A percentile compares a stretch with the other conserved stretches of the same genome.
phyloP scores from a whole-genome alignment of 2,329 filamentous ascomycete species.

The Diplodia corticola region DNA sequence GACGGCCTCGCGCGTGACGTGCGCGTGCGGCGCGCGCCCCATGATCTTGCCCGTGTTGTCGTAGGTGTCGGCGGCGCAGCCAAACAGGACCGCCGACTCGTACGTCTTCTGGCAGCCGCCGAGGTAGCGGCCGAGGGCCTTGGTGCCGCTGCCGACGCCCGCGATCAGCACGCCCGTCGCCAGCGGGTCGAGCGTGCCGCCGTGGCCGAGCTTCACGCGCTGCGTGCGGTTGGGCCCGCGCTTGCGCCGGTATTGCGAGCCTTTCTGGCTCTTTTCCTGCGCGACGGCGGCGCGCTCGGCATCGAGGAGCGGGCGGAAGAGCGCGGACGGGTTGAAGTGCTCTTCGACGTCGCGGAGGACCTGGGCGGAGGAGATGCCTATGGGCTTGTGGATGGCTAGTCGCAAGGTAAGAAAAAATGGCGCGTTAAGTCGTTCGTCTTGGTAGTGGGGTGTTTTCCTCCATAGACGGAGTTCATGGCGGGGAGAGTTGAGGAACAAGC shows the following conservation, averaged over 20 bases:
- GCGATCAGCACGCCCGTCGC: conserved; percentile 91
- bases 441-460: neutral
- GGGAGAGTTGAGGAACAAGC: neutral
- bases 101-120: conserved; percentile 84
- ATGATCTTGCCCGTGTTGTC: conserved; percentile 84
- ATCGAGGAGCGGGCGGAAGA: conserved; percentile 77
- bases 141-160: conserved; percentile 85
- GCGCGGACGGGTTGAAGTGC: conserved; percentile 75
- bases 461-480: neutral
- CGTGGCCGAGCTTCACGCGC: conserved; percentile 87
- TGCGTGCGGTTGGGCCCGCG: conserved; percentile 41
- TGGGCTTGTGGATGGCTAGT: conserved; percentile 88
- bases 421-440: neutral
- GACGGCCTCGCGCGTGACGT: conserved; percentile 76
- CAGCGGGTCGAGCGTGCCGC: conserved; percentile 90
- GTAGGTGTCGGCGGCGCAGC: conserved; percentile 89
- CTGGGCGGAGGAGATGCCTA: conserved; percentile 82
- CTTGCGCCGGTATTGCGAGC: conserved; percentile 55
- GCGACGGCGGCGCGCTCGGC: conserved; percentile 59
- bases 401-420: neutral
- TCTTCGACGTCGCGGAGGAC: conserved; percentile 84
- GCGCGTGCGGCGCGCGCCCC: conserved; percentile 70
- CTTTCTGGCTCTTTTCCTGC: conserved; percentile 48
- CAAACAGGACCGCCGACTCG: conserved; percentile 85
- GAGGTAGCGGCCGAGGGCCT: conserved; percentile 75